Evolutionary conservation across 2,329 filamentous ascomycete species (phyloP).

Genomic region (Fusarium clavum): DNA sequence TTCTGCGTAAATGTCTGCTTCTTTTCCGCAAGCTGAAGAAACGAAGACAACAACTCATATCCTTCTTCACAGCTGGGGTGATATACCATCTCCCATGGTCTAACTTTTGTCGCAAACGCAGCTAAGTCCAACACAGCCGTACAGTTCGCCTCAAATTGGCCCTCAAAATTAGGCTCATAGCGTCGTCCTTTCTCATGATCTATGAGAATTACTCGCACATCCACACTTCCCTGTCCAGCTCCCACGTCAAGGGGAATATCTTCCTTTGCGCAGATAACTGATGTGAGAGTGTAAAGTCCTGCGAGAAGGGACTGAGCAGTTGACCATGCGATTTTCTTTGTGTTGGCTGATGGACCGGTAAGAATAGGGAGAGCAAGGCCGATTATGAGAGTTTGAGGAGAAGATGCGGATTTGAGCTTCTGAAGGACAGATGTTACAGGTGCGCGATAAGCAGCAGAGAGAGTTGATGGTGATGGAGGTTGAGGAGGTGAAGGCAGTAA

Average conservation of each 20-base stretch:
- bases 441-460: constrained; percentile 71
- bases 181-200: constrained; percentile 63
- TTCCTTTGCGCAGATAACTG: constrained; percentile 74
- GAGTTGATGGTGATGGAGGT: constrained; percentile 61
- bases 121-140: constrained; percentile 62
- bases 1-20: constrained; percentile 61
- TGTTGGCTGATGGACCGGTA: constrained; percentile 57
- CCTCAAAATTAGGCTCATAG: constrained; percentile 50
- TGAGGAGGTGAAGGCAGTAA: constrained; percentile 73
- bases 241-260: constrained; percentile 69
- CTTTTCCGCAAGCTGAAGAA: constrained; percentile 60
- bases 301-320: constrained; percentile 80
- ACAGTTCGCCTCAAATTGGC: constrained; percentile 57
- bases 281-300: constrained; percentile 81
- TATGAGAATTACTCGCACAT: constrained; percentile 79
- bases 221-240: constrained; percentile 72
- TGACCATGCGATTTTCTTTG: constrained; percentile 68
- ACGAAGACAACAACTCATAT: constrained; percentile 65
- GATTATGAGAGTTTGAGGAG: constrained; percentile 57
- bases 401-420: constrained; percentile 54
- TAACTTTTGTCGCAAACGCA: constrained; percentile 64
- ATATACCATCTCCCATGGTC: constrained; percentile 74
- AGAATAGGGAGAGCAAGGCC: constrained; percentile 74
- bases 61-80: constrained; percentile 74
- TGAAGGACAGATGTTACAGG: constrained; percentile 66